Conservation (phyloP, 1,284 basidiomycete genomes). For the Ganoderma boninense region DNA sequence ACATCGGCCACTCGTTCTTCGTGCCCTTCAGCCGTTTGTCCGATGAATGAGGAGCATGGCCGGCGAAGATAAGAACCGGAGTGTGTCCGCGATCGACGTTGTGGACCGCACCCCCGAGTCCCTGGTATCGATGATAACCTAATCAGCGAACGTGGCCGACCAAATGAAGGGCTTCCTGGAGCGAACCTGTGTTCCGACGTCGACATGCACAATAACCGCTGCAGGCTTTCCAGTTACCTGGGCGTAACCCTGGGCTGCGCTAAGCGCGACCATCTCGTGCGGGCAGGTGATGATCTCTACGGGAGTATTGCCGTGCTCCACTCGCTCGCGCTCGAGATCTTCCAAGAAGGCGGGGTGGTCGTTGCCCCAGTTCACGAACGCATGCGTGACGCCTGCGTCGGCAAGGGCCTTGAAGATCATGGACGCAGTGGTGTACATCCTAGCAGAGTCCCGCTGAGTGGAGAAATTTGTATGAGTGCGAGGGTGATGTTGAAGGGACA, state of each 20-base stretch:
- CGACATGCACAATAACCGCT: constrained; percentile 76
- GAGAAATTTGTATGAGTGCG: too few species aligned
- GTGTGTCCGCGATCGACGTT: constrained; percentile 70
- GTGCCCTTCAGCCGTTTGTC: constrained; percentile 65
- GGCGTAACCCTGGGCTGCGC: constrained; percentile 74
- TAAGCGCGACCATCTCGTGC: constrained; percentile 80
- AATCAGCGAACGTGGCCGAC: neutral
- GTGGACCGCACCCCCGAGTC: constrained; percentile 69
- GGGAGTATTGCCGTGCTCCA: constrained; percentile 48
- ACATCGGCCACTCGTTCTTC: constrained; percentile 80
- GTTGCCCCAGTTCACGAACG: constrained; percentile 80
- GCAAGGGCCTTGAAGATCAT: constrained; percentile 65
- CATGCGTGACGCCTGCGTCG: constrained; percentile 71
- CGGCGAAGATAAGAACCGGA: constrained; percentile 76
- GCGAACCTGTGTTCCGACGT: constrained; percentile 73
- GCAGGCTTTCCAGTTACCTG: constrained; percentile 72
- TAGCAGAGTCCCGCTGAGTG: neutral
- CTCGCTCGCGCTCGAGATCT: constrained; percentile 66
- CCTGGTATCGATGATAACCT: constrained; percentile 12
- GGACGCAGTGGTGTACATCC: constrained; percentile 66
- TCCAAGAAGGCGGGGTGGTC: constrained; percentile 78
- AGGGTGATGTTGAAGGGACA: too few species aligned
- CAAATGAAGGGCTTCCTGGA: neutral
- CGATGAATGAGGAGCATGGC: constrained; percentile 66
- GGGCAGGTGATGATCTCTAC: constrained; percentile 70